A percentile compares a stretch with the other conserved stretches of the same genome.
These are phyloP conservation scores for Akebia trifoliata DNA, from an alignment of 164 flowering plant genomes.

Conservation along the genomic window DNA sequence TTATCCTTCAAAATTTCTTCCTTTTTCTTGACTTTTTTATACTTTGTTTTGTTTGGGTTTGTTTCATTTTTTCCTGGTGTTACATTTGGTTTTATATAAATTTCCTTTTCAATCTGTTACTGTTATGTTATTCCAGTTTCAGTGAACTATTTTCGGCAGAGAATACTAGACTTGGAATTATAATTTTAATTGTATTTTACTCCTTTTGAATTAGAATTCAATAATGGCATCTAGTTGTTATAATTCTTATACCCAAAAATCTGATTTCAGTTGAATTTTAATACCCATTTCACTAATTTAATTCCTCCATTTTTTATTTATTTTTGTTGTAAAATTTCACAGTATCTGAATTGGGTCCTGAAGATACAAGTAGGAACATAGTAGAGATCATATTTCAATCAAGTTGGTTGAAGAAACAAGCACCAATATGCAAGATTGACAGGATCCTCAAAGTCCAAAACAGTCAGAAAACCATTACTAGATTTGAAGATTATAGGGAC, in stretches of 20 bases:
- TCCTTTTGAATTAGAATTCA: no score
- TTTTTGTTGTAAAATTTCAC: conserved; percentile 7
- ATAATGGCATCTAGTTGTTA: not conserved
- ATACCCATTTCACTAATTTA: conserved; percentile 11
- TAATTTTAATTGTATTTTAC: not conserved
- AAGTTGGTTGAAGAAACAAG: conserved; percentile 82
- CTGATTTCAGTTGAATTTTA: not conserved
- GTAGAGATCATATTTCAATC: conserved; percentile 97
- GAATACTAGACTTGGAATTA: conserved; percentile 1
- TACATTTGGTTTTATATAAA: not conserved
- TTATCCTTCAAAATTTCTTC: no score
- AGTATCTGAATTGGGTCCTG: conserved; percentile 85
- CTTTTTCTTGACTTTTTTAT: not conserved
- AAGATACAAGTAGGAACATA: conserved; percentile 84
- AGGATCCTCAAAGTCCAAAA: conserved; percentile 88
- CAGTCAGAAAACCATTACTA: conserved; percentile 61
- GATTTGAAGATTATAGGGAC: conserved; percentile 80
- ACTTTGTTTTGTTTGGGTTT: not conserved
- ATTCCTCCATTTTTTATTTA: not conserved
- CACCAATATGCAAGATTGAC: conserved; percentile 74
- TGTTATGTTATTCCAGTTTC: not conserved
- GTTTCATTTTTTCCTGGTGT: not conserved
- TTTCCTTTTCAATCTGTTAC: not conserved
- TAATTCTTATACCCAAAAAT: not conserved
- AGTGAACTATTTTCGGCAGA: not conserved